Conservation (phyloP, 2,329 filamentous ascomycete genomes). For the Pestalotiopsis sp. region DNA sequence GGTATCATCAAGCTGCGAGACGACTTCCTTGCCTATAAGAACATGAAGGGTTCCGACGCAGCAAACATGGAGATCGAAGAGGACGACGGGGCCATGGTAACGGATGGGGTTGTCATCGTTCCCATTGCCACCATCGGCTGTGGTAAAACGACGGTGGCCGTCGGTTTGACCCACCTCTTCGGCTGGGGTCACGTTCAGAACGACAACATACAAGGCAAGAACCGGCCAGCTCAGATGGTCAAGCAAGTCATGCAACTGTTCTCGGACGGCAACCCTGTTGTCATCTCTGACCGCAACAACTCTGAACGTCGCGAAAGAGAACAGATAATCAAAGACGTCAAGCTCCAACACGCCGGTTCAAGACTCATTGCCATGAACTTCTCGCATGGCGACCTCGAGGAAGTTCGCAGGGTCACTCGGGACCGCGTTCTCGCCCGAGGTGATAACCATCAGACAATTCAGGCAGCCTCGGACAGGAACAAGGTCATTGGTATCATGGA, state of each 20-base stretch:
- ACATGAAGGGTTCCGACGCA: slow-evolving; percentile 85
- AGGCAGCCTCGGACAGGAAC: slow-evolving; percentile 70
- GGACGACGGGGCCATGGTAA: slow-evolving; percentile 55
- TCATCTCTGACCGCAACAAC: slow-evolving; percentile 94
- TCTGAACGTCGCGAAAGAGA: slow-evolving; percentile 84
- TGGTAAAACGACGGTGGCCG: slow-evolving; percentile 90
- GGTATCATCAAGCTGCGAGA: slow-evolving; percentile 91
- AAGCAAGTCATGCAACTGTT: slow-evolving; percentile 68
- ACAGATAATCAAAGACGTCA: slow-evolving; percentile 83
- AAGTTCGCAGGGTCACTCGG: slow-evolving; percentile 74
- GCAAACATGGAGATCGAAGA: slow-evolving; percentile 72
- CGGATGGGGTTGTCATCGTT: slow-evolving; percentile 75
- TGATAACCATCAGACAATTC: slow-evolving; percentile 97
- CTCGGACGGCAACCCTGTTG: slow-evolving; percentile 61
- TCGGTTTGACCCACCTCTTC: slow-evolving; percentile 81
- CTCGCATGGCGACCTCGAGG: slow-evolving; percentile 75
- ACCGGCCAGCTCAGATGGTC: slow-evolving; percentile 77
- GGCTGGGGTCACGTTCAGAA: slow-evolving; percentile 94
- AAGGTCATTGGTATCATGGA: slow-evolving; percentile 94
- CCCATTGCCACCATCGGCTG: slow-evolving; percentile 94
- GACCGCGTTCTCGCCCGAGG: slow-evolving; percentile 81
- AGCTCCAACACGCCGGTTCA: slow-evolving; percentile 60
- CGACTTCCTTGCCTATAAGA: slow-evolving; percentile 81
- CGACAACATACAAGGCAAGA: slow-evolving; percentile 85
- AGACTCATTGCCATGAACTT: slow-evolving; percentile 87